Conservation (phyloP, 2,329 filamentous ascomycete genomes). For the Rhynchosporium agropyri region DNA sequence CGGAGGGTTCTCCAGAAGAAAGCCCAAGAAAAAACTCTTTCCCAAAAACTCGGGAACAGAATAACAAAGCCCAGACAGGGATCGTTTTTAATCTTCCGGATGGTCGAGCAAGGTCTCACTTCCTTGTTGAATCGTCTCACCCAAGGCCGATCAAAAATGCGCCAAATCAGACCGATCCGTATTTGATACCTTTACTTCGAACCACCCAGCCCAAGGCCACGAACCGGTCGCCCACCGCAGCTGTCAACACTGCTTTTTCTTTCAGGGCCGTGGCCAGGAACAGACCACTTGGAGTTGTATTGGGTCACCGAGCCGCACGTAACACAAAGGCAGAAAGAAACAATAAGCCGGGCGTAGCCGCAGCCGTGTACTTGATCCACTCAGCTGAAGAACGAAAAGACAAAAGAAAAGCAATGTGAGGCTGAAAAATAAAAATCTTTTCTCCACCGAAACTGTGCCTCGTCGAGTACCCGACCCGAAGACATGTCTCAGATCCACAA, state of each 20-base stretch:
- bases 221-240: slow-evolving; percentile 8
- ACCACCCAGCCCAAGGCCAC: slow-evolving; percentile 6
- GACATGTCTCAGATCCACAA: slow-evolving; percentile 13
- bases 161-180: not conserved
- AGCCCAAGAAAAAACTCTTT: not conserved
- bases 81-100: slow-evolving; percentile 5
- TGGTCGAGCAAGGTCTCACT: slow-evolving; percentile 2
- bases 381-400: slow-evolving; percentile 1
- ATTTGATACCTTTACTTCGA: slow-evolving; percentile 11
- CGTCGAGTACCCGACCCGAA: not conserved
- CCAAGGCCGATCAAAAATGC: not conserved
- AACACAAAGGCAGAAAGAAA: slow-evolving; percentile 5
- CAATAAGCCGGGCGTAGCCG: slow-evolving; percentile 3
- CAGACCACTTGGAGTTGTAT: slow-evolving; percentile 1
- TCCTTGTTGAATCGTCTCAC: slow-evolving; percentile 5
- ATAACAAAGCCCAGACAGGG: not conserved
- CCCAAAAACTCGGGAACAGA: slow-evolving; percentile 3
- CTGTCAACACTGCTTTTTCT: slow-evolving; percentile 5
- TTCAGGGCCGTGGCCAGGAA: slow-evolving; percentile 4
- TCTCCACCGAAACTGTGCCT: not conserved
- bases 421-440: not conserved
- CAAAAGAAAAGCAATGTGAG: not conserved
- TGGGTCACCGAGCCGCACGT: not conserved
- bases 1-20: not conserved
- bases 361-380: not conserved